A percentile compares a stretch with the other conserved stretches of the same genome.
Evolutionary conservation across 78 protist species (phyloP).

Genomic region (Tieghemostelium lacteum): DNA sequence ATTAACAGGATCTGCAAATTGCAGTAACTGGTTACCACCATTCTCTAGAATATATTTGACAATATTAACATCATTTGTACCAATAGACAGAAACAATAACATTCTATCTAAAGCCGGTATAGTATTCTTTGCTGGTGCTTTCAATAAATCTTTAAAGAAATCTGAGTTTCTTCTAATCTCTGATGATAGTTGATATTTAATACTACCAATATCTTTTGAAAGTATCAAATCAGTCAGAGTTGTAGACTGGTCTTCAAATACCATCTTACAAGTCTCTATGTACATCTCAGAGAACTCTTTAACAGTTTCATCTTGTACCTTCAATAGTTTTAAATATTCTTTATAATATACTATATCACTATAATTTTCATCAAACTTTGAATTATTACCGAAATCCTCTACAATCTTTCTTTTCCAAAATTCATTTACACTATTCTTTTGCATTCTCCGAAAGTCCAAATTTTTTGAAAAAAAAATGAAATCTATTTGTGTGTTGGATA

Average conservation of each 20-base stretch:
- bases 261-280: neutral
- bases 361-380: neutral
- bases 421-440: neutral
- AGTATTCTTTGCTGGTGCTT: neutral
- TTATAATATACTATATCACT: neutral
- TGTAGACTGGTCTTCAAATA: slow-evolving; percentile 38
- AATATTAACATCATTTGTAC: slow-evolving; percentile 18
- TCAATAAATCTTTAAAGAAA: slow-evolving; percentile 9
- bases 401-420: slow-evolving; percentile 23
- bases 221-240: slow-evolving; percentile 46
- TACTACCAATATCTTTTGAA: slow-evolving; percentile 30
- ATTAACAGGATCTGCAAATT: slow-evolving; percentile 42
- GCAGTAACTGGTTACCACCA: slow-evolving; percentile 2
- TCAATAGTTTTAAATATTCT: neutral
- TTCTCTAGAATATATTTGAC: slow-evolving; percentile 5
- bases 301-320: neutral
- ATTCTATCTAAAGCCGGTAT: slow-evolving; percentile 30
- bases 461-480: too few relatives aligned
- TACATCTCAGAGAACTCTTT: slow-evolving; percentile 19
- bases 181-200: slow-evolving; percentile 41
- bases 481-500: too few relatives aligned
- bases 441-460: neutral
- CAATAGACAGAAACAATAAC: slow-evolving; percentile 36
- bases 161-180: slow-evolving; percentile 28
- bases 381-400: neutral